Evolutionary conservation across 2,329 filamentous ascomycete species (phyloP).

Genomic region (Alternaria brassicicola): DNA sequence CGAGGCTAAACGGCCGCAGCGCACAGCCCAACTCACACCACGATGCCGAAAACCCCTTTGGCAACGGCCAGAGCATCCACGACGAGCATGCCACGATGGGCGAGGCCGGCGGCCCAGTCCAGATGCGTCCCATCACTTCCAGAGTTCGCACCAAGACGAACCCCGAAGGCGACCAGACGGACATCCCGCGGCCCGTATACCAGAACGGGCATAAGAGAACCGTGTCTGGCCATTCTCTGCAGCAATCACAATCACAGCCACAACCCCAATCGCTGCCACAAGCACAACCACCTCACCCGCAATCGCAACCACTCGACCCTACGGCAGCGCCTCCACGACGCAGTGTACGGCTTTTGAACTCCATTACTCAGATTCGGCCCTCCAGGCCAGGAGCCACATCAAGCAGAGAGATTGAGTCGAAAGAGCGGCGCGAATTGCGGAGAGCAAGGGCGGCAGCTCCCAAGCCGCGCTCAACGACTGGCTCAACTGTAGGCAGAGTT

Average conservation of each 20-base stretch:
- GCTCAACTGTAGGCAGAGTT: conserved; percentile 78
- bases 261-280: not conserved
- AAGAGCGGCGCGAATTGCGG: conserved; percentile 75
- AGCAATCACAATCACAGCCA: conserved; percentile 28
- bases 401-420: conserved; percentile 59
- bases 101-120: conserved; percentile 42
- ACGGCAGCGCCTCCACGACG: conserved; percentile 53
- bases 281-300: conserved; percentile 1
- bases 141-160: conserved; percentile 49
- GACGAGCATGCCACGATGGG: conserved; percentile 55
- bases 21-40: conserved; percentile 32
- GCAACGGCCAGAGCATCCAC: conserved; percentile 47
- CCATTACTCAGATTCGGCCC: conserved; percentile 66
- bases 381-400: conserved; percentile 66
- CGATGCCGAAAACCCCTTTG: conserved; percentile 56
- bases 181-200: conserved; percentile 45
- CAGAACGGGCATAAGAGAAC: conserved; percentile 80
- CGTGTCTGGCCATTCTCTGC: conserved; percentile 77
- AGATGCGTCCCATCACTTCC: conserved; percentile 49
- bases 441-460: conserved; percentile 78
- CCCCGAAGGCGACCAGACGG: conserved; percentile 49
- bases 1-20: conserved; percentile 54
- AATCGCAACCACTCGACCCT: conserved; percentile 40
- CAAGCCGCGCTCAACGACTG: conserved; percentile 67
- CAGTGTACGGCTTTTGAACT: conserved; percentile 52